Percentiles rank a stretch among this genome's conserved stretches.
Evolutionary conservation across 495 filamentous ascomycete species (phyloP).

Genomic region (Penicillium coffeae): DNA sequence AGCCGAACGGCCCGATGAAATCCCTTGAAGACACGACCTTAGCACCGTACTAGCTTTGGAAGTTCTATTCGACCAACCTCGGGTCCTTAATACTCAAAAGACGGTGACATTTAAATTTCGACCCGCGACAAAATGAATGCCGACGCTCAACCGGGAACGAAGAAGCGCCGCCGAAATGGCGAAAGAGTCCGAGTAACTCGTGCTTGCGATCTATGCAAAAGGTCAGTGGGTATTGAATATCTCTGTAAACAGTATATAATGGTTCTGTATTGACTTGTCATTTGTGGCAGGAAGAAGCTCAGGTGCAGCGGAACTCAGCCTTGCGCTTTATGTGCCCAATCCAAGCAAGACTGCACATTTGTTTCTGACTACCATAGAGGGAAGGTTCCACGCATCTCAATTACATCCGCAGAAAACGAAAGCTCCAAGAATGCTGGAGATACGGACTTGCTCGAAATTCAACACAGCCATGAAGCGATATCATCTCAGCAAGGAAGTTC

Average conservation of each 20-base stretch:
- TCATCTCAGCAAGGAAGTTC: too few species aligned
- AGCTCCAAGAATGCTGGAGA: neutral
- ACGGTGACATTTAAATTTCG: too few species aligned
- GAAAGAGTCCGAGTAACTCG: slow-evolving; percentile 29
- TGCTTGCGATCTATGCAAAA: slow-evolving; percentile 34
- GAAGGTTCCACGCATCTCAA: slow-evolving; percentile 16
- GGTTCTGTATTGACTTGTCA: neutral
- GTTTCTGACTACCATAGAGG: slow-evolving; percentile 25
- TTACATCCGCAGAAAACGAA: neutral
- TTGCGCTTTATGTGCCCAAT: slow-evolving; percentile 20
- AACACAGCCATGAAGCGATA: too few species aligned
- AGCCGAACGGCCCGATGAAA: too few species aligned
- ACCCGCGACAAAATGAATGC: too few species aligned
- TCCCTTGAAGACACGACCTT: too few species aligned
- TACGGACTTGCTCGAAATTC: too few species aligned
- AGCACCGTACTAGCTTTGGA: too few species aligned
- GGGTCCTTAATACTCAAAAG: too few species aligned
- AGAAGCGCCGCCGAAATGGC: slow-evolving; percentile 18
- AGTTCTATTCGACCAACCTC: too few species aligned
- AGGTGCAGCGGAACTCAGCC: slow-evolving; percentile 30
- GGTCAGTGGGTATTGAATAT: slow-evolving; percentile 3
- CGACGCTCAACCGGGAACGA: too few species aligned
- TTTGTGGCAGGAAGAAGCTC: slow-evolving; percentile 28
- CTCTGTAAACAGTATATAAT: neutral
- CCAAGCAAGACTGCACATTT: slow-evolving; percentile 15